Percentiles rank a stretch among this genome's conserved stretches.
Evolutionary conservation across 768 basidiomycete species (phyloP).

Genomic region (Boletus sp.): DNA sequence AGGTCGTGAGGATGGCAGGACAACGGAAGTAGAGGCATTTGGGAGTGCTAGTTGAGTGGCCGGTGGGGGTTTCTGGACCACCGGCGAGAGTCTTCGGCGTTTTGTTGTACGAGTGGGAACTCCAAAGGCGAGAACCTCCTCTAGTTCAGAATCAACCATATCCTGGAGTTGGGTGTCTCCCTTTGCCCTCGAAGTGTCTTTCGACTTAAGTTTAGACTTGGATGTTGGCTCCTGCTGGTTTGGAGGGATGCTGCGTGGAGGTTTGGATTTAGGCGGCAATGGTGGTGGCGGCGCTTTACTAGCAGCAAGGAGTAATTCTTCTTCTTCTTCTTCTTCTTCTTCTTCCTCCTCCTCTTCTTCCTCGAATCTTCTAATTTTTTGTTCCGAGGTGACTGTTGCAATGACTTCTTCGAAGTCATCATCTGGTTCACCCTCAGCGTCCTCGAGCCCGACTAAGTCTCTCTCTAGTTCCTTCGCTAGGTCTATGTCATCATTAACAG

Average conservation of each 20-base stretch:
- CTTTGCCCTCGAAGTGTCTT: conserved; percentile 22
- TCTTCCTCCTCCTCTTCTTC: conserved; percentile 24
- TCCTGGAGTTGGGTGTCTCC: conserved; percentile 14
- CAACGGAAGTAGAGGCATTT: conserved; percentile 27
- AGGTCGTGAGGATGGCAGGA: conserved; percentile 30
- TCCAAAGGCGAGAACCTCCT: conserved; percentile 49
- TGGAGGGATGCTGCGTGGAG: conserved; percentile 19
- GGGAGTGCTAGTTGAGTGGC: conserved; percentile 40
- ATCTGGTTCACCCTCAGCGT: conserved; percentile 40
- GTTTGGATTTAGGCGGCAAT: conserved; percentile 34
- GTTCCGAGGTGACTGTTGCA: conserved; percentile 24
- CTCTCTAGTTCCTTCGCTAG: conserved; percentile 28
- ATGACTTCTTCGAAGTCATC: conserved; percentile 45
- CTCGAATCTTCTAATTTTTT: conserved; percentile 32
- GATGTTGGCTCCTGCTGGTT: conserved; percentile 21
- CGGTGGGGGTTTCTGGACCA: conserved; percentile 15
- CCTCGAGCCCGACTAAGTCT: conserved; percentile 29
- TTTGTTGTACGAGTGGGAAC: conserved; percentile 40
- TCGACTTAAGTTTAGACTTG: conserved; percentile 29
- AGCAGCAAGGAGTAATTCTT: conserved; percentile 29
- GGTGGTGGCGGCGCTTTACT: conserved; percentile 16
- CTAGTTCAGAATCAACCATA: conserved; percentile 33
- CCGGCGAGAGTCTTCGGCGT: conserved; percentile 24
- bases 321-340: conserved; percentile 30
- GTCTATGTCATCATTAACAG: conserved; percentile 30